These are phyloP conservation scores for Phanerochaete sordida DNA, from an alignment of 768 basidiomycete genomes.

Conservation along the genomic window DNA sequence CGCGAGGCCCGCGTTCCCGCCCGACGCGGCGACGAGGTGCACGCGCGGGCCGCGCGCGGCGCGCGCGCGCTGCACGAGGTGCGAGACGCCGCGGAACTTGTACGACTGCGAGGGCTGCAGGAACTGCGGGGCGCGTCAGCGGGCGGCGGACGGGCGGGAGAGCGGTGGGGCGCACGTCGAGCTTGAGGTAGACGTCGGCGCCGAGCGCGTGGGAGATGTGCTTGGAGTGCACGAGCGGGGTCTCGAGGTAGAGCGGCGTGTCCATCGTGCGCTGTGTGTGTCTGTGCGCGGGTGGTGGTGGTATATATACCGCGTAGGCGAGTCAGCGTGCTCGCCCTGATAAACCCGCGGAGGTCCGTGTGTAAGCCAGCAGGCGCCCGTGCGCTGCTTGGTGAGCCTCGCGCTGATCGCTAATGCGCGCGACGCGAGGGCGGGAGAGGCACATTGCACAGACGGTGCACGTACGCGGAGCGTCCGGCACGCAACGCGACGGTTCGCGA, in stretches of 20 bases:
- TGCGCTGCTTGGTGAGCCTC: neutral
- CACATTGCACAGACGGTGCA: no score
- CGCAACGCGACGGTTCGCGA: no score
- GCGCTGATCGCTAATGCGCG: neutral
- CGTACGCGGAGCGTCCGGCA: no score
- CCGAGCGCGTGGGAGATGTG: constrained; percentile 51
- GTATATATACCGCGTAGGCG: neutral
- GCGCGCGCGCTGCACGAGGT: constrained; percentile 51
- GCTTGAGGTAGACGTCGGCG: constrained; percentile 61
- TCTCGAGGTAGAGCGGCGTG: constrained; percentile 49
- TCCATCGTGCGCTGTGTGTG: neutral
- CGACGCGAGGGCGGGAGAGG: neutral
- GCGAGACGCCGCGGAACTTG: constrained; percentile 72
- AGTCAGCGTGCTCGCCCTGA: neutral
- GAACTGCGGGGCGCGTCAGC: constrained; percentile 32
- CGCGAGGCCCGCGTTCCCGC: constrained; percentile 80
- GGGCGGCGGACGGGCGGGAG: neutral
- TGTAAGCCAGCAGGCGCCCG: neutral
- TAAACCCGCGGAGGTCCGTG: neutral
- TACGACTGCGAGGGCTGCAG: constrained; percentile 73
- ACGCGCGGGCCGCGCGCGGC: constrained; percentile 47
- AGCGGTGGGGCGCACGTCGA: constrained; percentile 48
- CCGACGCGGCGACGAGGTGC: constrained; percentile 69
- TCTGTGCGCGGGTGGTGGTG: neutral
- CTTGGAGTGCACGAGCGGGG: constrained; percentile 60